phyloP scores from a whole-genome alignment of 2,329 filamentous ascomycete species.

The Dothideomycetes sp. region DNA sequence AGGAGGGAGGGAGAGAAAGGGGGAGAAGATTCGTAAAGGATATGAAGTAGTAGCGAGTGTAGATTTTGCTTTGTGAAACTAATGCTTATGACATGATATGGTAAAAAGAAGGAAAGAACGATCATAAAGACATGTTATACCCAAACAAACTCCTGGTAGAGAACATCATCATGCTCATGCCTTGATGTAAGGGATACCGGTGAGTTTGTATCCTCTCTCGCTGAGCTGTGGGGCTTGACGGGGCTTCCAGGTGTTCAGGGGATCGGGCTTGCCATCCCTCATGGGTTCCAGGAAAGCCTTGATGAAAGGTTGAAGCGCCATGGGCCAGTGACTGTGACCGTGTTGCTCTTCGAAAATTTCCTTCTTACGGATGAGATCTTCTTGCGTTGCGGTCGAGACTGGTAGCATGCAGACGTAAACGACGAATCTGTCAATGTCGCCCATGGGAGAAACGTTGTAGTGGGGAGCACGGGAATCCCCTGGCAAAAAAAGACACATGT shows the following conservation, averaged over 20 bases:
- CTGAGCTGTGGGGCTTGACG: conserved; percentile 29
- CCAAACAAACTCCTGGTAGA: no score
- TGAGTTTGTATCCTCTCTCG: conserved; percentile 35
- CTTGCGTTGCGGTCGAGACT: conserved; percentile 9
- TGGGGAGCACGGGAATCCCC: conserved; percentile 22
- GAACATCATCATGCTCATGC: background rate
- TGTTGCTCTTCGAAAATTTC: conserved; percentile 7
- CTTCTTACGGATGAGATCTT: conserved; percentile 13
- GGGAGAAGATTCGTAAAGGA: no score
- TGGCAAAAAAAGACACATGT: background rate
- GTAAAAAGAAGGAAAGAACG: no score
- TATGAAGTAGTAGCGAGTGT: no score
- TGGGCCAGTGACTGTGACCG: conserved; percentile 13
- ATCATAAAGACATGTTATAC: no score
- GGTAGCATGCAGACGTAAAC: conserved; percentile 22
- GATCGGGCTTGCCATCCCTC: conserved; percentile 21
- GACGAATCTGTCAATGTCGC: conserved; percentile 20
- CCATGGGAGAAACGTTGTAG: conserved; percentile 23
- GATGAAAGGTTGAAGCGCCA: conserved; percentile 13
- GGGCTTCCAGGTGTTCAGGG: conserved; percentile 28
- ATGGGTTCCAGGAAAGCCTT: conserved; percentile 13
- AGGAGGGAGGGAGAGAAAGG: no score
- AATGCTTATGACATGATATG: no score
- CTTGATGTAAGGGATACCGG: conserved; percentile 32
- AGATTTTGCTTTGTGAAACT: no score